Evolutionary conservation across 1,284 basidiomycete genomes (phyloP), one percentile per base, ranked within the genome.

Genomic region (Tetrapyrgos nigripes): DNA sequence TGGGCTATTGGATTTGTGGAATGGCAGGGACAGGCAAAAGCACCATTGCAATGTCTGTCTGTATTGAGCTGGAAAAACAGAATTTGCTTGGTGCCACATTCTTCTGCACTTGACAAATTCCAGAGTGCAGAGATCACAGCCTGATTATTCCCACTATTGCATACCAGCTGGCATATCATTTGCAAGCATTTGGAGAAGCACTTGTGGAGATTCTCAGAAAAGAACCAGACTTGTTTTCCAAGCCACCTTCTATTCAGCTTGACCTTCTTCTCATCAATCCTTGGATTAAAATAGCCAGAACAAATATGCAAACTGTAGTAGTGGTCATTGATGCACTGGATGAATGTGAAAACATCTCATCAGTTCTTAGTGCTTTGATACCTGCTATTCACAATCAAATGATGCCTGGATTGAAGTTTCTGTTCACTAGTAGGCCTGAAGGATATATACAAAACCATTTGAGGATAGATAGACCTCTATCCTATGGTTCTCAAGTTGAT

Each of bases 281-380:
- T 23, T 51, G 50, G 50, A 10, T 23, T 9, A 31, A 5, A n/a
- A 31, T 35, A 19, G 9, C 24, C 3, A 21, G 21, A 21, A 31
- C 31, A 21, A 33, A 37, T 9, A 37, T 19, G 3, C 13, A 3
- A 21, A 35, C 28, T 11, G 11, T 21, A 35, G 50, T 51, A 8
- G 24, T 51, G 33, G 50, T 51, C 9, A 51, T 51, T 35, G 50
- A 51, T 37, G 50, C 50, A 8, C 26, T 51, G 28, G 50, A 51
- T 51, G 50, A 51, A 51, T 51, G 50, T 37, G n/a, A 23, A 23
- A 19, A 50, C 14, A 31, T 50, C 37, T 31, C n/a, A 19, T 21
- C 13, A 21, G 31, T 51, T 4, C 29, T 51, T 6, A n/a, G 37
- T 4, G 14, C n/a, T 2, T 35, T 51, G 19, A 29, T 51, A 19